phyloP scores from a whole-genome alignment of 352 stramenopile genomes.

The Phytophthora cactorum region DNA sequence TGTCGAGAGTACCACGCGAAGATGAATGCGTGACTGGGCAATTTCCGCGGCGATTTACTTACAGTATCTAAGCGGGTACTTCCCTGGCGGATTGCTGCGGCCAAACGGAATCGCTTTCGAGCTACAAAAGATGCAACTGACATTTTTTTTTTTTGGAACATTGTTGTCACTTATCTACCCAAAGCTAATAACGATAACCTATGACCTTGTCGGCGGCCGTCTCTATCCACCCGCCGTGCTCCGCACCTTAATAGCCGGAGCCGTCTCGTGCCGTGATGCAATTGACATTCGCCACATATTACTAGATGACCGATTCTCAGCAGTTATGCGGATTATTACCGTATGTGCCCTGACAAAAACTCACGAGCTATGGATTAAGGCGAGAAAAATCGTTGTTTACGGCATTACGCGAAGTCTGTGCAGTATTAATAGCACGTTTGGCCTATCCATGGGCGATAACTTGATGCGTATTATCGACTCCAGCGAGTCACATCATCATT shows the following conservation, averaged over 20 bases:
- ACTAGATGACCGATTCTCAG: not conserved
- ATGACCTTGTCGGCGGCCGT: too few species aligned
- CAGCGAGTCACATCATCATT: not conserved
- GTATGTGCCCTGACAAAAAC: not conserved
- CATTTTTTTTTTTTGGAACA: too few species aligned
- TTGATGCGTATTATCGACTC: not conserved
- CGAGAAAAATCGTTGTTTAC: not conserved
- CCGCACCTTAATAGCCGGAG: too few species aligned
- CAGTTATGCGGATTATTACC: not conserved
- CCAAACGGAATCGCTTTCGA: not conserved
- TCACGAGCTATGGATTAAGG: not conserved
- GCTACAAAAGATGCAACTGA: not conserved
- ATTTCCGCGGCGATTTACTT: not conserved
- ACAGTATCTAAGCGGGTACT: not conserved
- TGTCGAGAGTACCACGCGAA: not conserved
- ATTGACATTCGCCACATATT: not conserved
- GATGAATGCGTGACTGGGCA: not conserved
- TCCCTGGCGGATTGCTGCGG: not conserved
- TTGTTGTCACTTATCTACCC: too few species aligned
- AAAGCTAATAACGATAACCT: too few species aligned
- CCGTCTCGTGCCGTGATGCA: not conserved
- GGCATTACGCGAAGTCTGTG: not conserved
- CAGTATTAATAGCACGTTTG: not conserved
- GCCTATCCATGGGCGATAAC: not conserved
- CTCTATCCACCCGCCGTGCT: too few species aligned